Evolutionary conservation across 2,329 filamentous ascomycete species (phyloP).

Genomic region (Teratosphaeria destructans): DNA sequence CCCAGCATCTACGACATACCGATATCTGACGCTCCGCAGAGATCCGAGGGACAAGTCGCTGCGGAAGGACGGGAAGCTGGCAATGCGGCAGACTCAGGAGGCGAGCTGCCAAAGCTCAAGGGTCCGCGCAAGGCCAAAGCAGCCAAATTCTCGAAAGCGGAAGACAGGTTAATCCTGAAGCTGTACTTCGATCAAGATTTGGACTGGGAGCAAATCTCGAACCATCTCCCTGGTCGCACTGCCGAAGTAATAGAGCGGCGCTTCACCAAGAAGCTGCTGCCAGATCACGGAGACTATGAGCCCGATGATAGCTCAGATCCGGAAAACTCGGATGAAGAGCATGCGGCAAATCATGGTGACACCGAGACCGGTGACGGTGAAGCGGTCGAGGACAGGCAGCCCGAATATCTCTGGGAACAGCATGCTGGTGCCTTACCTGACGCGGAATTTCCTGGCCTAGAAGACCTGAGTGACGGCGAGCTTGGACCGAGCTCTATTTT

Average conservation of each 20-base stretch:
- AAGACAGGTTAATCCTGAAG: conserved; percentile 25
- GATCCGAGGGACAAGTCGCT: not conserved
- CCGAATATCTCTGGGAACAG: not conserved
- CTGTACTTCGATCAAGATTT: conserved; percentile 17
- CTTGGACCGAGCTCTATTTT: not conserved
- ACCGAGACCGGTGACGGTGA: not conserved
- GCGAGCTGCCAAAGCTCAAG: not conserved
- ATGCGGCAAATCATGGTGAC: not conserved
- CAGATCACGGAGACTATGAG: not conserved
- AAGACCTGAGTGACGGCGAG: not conserved
- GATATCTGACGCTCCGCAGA: not conserved
- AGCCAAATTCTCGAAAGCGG: conserved; percentile 2
- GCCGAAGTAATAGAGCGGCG: not conserved
- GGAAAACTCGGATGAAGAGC: not conserved
- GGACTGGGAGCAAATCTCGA: conserved; percentile 24
- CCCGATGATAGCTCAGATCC: not conserved
- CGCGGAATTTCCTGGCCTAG: not conserved
- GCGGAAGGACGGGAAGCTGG: not conserved
- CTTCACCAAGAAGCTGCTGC: not conserved
- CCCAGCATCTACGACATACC: conserved; percentile 1
- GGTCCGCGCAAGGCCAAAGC: not conserved
- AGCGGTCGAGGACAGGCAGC: not conserved
- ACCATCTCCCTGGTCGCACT: conserved; percentile 1
- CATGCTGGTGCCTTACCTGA: not conserved
- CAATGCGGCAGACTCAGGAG: not conserved